phyloP scores from a whole-genome alignment of 495 filamentous ascomycete genomes.

The Saxophila tyrrhenica region DNA sequence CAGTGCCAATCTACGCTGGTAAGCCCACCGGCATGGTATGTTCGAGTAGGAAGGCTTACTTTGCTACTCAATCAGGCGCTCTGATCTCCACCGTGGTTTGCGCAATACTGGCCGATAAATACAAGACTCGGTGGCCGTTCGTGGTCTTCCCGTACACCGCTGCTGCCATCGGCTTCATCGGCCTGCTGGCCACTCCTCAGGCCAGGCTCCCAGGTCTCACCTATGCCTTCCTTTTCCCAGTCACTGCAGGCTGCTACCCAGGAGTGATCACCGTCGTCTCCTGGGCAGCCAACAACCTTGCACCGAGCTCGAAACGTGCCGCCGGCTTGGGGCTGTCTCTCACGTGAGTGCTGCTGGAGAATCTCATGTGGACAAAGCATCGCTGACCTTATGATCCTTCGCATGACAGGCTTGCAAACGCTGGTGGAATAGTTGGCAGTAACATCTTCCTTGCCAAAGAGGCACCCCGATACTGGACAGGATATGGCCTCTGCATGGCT shows the following conservation, averaged over 20 bases:
- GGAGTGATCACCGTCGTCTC: constrained; percentile 55
- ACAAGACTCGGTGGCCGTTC: constrained; percentile 50
- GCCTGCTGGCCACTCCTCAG: constrained; percentile 44
- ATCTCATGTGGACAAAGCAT: too few species aligned
- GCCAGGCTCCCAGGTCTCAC: constrained; percentile 45
- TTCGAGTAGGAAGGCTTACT: too few species aligned
- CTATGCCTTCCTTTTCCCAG: constrained; percentile 65
- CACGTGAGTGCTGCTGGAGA: constrained; percentile 36
- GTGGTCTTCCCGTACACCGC: constrained; percentile 38
- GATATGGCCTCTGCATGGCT: constrained; percentile 56
- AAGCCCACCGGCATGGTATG: too few species aligned
- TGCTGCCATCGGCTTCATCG: constrained; percentile 49
- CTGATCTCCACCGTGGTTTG: constrained; percentile 46
- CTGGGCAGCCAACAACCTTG: constrained; percentile 62
- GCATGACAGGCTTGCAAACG: too few species aligned
- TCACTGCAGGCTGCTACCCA: constrained; percentile 50
- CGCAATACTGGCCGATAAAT: constrained; percentile 49
- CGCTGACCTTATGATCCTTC: too few species aligned
- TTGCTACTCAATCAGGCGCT: too few species aligned
- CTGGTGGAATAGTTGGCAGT: constrained; percentile 1
- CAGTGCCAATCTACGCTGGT: constrained; percentile 51
- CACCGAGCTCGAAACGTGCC: constrained; percentile 57
- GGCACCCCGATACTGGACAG: constrained; percentile 34
- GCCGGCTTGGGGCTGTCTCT: constrained; percentile 67
- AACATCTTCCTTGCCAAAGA: constrained; percentile 5